Percentiles rank a stretch among this genome's conserved stretches.
Conservation (phyloP, 768 basidiomycete species). For the Naematelia aurantialba region DNA sequence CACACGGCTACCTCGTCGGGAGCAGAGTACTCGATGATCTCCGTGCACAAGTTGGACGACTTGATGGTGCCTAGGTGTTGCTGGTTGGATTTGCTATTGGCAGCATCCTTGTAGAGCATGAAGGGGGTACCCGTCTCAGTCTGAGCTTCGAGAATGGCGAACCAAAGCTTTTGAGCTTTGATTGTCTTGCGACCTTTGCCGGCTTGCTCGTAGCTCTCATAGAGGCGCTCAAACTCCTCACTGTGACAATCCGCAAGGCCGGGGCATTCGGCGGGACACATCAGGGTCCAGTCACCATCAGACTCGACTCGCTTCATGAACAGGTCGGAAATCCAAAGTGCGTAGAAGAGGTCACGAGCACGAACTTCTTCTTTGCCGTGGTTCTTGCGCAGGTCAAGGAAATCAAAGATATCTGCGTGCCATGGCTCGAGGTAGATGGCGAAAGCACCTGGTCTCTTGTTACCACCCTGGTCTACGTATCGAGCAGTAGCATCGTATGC, state of each 20-base stretch:
- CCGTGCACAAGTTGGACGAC: constrained; percentile 97
- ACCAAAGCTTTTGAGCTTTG: constrained; percentile 97
- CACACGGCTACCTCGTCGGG: constrained; percentile 98
- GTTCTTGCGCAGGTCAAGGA: constrained; percentile 96
- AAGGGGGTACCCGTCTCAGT: constrained; percentile 99
- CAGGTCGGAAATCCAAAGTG: constrained; percentile 94
- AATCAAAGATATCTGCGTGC: constrained; percentile 96
- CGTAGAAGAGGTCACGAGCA: constrained; percentile 95
- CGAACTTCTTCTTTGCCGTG: constrained; percentile 97
- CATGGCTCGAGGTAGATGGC: constrained; percentile 97
- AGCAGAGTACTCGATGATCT: constrained; percentile 96
- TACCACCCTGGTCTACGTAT: constrained; percentile 98
- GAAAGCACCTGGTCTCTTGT: constrained; percentile 98
- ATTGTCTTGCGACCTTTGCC: constrained; percentile 69
- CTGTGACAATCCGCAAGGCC: constrained; percentile 82
- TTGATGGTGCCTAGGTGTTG: constrained; percentile 98
- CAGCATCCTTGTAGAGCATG: constrained; percentile 97
- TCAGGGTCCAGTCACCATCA: constrained; percentile 86
- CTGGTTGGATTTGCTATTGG: constrained; percentile 97
- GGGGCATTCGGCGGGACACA: constrained; percentile 96
- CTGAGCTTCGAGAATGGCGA: constrained; percentile 91
- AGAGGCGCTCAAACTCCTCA: constrained; percentile 69
- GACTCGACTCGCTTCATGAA: constrained; percentile 98
- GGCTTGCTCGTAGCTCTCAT: constrained; percentile 78
- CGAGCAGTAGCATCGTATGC: constrained; percentile 97